Percentiles rank a stretch among this genome's conserved stretches.
Conservation (phyloP, 2,329 filamentous ascomycete genomes). For the Myriangium duriaei region DNA sequence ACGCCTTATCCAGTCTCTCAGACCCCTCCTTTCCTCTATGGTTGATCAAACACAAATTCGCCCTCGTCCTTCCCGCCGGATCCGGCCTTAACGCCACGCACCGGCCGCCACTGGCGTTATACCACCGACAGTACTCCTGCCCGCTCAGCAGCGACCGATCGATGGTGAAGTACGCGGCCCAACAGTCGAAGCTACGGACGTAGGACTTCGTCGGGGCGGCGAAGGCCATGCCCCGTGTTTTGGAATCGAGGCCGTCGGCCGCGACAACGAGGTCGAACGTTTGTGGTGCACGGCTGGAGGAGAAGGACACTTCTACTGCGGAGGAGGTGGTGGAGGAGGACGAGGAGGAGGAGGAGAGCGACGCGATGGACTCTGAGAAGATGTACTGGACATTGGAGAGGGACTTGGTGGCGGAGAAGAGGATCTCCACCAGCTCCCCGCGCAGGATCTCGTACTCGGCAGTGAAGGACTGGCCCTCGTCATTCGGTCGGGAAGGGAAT, state of each 20-base stretch:
- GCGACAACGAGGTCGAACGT: constrained; percentile 18
- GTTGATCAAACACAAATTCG: constrained; percentile 13
- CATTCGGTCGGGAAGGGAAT: constrained; percentile 8
- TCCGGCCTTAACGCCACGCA: constrained; percentile 17
- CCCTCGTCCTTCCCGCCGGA: constrained; percentile 13
- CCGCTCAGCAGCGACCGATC: constrained; percentile 11
- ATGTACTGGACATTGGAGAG: constrained; percentile 15
- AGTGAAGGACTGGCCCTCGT: constrained; percentile 11
- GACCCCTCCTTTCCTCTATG: constrained; percentile 7
- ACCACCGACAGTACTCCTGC: constrained; percentile 12
- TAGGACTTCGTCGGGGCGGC: constrained; percentile 9
- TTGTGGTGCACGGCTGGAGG: constrained; percentile 12
- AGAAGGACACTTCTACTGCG: constrained; percentile 8
- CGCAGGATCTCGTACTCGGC: constrained; percentile 35
- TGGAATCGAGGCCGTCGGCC: constrained; percentile 19
- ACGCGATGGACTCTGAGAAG: constrained; percentile 7
- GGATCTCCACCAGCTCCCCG: constrained; percentile 35
- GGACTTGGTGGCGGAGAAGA: constrained; percentile 24
- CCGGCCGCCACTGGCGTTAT: constrained; percentile 13
- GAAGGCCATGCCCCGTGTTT: constrained; percentile 15
- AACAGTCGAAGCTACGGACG: constrained; percentile 13
- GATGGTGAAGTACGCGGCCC: constrained; percentile 20
- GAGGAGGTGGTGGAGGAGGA: constrained; percentile 9
- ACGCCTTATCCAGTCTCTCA: constrained; percentile 12
- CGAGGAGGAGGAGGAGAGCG: constrained; percentile 12